Base-by-base conservation (phyloP, 2,329 filamentous ascomycete genomes). In the Chaetoscypha palmicola region DNA sequence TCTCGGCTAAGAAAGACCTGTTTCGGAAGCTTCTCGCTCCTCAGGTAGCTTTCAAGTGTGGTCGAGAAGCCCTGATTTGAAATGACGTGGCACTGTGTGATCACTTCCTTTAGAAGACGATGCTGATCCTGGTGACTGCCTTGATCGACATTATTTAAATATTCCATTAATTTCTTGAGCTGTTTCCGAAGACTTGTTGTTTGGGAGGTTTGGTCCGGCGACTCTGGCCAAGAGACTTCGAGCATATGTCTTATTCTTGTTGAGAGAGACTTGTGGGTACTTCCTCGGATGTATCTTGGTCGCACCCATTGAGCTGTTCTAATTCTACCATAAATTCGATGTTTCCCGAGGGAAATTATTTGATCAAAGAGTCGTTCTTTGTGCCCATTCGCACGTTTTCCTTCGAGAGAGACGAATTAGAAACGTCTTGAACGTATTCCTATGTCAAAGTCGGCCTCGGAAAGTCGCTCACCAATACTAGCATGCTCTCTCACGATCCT, bases 401-500 rank as follows among this genome's bases (percentile, higher is more conserved):
- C 26, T 5, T 7, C 10, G 10, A 33, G 9, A n/a, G n/a, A n/a
- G n/a, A n/a, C n/a, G n/a, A n/a, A n/a, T n/a, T n/a, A n/a, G n/a
- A n/a, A n/a, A n/a, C n/a, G n/a, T n/a, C 10, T 19, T 7, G 4
- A 39, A 12, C 7, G 11, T 30, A 7, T 17, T 5, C 4, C 20
- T 19, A 5, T 39, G n/a, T 26, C 17, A 30, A 9, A 4, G n/a
- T n/a, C 32, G 12, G 19, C 10, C 12, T 5, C 12, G 17, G 5
- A 3, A 14, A 8, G 19, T 11, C 3, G 32, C 23, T 22, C 23
- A 51, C 46, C 49, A 9, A 33, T 33, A 8, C 7, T 5, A 5
- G 46, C 50, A 41, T 43, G 41, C 7, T 43, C 35, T 30, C 17
- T 20, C 12, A 50, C 35, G 12, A 35, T 23, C 1, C 24, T n/a